Base-by-base conservation (phyloP, 306 rosid species). In the Pyrus betulifolia region DNA sequence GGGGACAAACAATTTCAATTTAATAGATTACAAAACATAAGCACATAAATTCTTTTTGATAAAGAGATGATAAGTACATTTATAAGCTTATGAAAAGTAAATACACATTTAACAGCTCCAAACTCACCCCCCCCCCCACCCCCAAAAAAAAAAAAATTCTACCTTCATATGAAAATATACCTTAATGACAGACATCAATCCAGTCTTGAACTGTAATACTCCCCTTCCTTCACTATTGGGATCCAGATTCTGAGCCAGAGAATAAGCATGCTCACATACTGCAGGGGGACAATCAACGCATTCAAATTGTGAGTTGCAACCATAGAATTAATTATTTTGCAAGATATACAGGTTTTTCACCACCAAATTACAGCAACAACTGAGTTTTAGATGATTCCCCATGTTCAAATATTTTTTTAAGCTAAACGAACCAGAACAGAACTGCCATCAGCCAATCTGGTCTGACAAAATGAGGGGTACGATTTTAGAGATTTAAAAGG, bases 181-280 rank as follows among this genome's bases (percentile, higher is more conserved):
- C 98, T 92, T 95, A 78, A 95, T 92, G 70, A 95, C 97, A 70
- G 98, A 92, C 97, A 90, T 90, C 88, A 92, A 84, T 63, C 98
- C 97, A 54, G 98, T 90, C 88, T 95, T 95, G 83, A 95, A 95
- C 83, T 95, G 98, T 82, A 95, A 83, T 72, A 95, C 98, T 70
- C 98, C 98, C 77, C 98, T 86, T 70, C 97, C 97, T 87, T 95
- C 98, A 83, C 98, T 92, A 75, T 95, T 88, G 19, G 98, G 98
- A 76, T 95, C 98, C 88, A 95, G 78, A 73, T 84, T 89, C 76
- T 92, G 98, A 28, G 98, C 96, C 58, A 92, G 82, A 1, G 96
- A 89, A 80, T 95, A 95, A 5, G 93, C 98, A 92, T 95, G 96
- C 87, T 95, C 96, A 44, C 98, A 95, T 83, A 95, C 98, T 94